phyloP scores from a whole-genome alignment of 306 rosid species.

The Gillenia trifoliata region DNA sequence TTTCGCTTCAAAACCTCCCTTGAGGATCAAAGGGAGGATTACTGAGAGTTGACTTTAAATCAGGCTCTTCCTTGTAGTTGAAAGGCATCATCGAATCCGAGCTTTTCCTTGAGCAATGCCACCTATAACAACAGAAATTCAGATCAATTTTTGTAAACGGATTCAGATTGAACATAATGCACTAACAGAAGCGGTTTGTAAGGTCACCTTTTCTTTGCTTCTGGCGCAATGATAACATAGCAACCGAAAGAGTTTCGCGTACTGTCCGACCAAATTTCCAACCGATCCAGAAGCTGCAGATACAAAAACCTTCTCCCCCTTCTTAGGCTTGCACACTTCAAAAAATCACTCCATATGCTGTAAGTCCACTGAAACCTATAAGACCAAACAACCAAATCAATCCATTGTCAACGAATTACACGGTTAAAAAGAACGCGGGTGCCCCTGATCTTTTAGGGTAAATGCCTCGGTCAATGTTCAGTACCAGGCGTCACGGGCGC shows the following conservation, averaged over 20 bases:
- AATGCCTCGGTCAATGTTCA: too few relatives aligned
- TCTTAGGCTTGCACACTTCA: slow-evolving; percentile 50
- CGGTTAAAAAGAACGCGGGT: too few relatives aligned
- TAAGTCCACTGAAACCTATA: slow-evolving; percentile 55
- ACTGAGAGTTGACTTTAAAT: slow-evolving; percentile 61
- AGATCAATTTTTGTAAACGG: neutral
- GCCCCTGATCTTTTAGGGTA: too few relatives aligned
- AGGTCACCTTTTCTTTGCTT: slow-evolving; percentile 51
- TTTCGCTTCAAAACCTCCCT: neutral
- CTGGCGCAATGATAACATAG: slow-evolving; percentile 70
- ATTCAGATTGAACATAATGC: too few relatives aligned
- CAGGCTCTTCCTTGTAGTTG: slow-evolving; percentile 68
- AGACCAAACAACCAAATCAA: neutral
- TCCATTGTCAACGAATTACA: too few relatives aligned
- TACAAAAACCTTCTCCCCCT: slow-evolving; percentile 71
- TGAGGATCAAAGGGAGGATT: neutral
- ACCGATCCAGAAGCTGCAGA: slow-evolving; percentile 71
- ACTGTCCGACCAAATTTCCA: slow-evolving; percentile 70
- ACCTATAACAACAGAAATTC: slow-evolving; percentile 34
- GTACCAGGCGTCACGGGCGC: too few relatives aligned
- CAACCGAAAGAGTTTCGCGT: slow-evolving; percentile 64
- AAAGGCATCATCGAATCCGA: slow-evolving; percentile 81
- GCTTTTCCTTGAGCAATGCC: slow-evolving; percentile 48
- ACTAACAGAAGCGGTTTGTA: neutral
- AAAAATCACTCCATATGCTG: slow-evolving; percentile 74